These are phyloP conservation scores for Fusarium sp. DNA, from an alignment of 2,329 filamentous ascomycete species.

Conservation along the genomic window DNA sequence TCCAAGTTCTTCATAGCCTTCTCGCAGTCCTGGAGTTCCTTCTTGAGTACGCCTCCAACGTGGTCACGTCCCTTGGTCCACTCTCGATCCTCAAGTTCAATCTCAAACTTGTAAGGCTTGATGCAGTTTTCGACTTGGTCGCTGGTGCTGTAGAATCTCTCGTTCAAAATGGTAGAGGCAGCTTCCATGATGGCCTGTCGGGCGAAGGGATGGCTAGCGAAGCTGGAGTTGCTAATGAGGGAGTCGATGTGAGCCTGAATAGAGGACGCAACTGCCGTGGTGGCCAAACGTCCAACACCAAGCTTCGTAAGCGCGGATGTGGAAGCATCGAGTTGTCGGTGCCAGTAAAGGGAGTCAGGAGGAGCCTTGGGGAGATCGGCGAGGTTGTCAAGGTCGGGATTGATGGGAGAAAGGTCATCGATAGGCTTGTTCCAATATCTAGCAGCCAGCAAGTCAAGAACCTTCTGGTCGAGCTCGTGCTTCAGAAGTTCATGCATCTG, in stretches of 20 bases:
- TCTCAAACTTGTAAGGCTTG: slow-evolving; percentile 98
- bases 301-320: slow-evolving; percentile 92
- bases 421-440: slow-evolving; percentile 98
- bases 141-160: slow-evolving; percentile 95
- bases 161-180: slow-evolving; percentile 88
- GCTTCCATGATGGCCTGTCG: slow-evolving; percentile 93
- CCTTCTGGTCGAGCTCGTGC: slow-evolving; percentile 91
- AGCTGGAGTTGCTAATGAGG: slow-evolving; percentile 84
- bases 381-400: slow-evolving; percentile 77
- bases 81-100: slow-evolving; percentile 91
- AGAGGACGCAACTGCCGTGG: slow-evolving; percentile 89
- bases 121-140: slow-evolving; percentile 99
- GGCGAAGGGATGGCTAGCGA: slow-evolving; percentile 90
- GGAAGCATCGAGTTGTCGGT: slow-evolving; percentile 91
- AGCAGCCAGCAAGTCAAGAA: slow-evolving; percentile 91
- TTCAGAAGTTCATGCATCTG: slow-evolving; percentile 93
- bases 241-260: slow-evolving; percentile 86
- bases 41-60: slow-evolving; percentile 82
- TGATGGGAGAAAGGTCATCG: slow-evolving; percentile 77
- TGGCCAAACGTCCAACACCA: slow-evolving; percentile 91
- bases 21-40: slow-evolving; percentile 88
- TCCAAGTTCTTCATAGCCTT: slow-evolving; percentile 81
- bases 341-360: slow-evolving; percentile 89
- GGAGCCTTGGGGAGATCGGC: slow-evolving; percentile 86
- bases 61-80: slow-evolving; percentile 90